Conservation (phyloP, 2,329 filamentous ascomycete genomes). For the Calonectria pauciramosa region DNA sequence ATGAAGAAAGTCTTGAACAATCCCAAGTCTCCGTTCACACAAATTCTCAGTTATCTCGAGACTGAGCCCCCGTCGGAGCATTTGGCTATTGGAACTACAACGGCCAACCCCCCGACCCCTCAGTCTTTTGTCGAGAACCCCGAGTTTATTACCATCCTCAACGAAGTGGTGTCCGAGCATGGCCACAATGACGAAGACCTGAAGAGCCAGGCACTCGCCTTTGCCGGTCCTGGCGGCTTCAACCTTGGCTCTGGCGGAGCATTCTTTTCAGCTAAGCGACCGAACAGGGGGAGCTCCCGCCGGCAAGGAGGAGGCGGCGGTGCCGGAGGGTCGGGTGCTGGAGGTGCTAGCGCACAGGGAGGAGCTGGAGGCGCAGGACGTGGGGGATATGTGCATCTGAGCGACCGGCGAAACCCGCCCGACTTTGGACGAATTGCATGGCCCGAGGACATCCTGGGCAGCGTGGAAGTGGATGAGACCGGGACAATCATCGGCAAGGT, state of each 20-base stretch:
- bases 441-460: slow-evolving; percentile 79
- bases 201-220: slow-evolving; percentile 69
- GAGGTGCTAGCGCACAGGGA: slow-evolving; percentile 72
- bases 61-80: slow-evolving; percentile 66
- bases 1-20: slow-evolving; percentile 71
- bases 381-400: slow-evolving; percentile 76
- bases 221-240: slow-evolving; percentile 70
- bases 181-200: slow-evolving; percentile 70
- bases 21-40: slow-evolving; percentile 57
- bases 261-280: slow-evolving; percentile 61
- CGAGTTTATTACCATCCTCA: slow-evolving; percentile 70
- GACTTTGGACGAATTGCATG: slow-evolving; percentile 78
- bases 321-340: slow-evolving; percentile 61
- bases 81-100: slow-evolving; percentile 72
- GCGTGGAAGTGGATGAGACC: slow-evolving; percentile 71
- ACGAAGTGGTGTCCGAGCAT: slow-evolving; percentile 68
- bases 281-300: slow-evolving; percentile 48
- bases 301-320: slow-evolving; percentile 56
- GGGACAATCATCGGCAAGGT: slow-evolving; percentile 71
- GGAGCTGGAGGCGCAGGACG: slow-evolving; percentile 71
- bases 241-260: slow-evolving; percentile 66
- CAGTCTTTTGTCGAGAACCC: slow-evolving; percentile 71
- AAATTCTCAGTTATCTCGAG: slow-evolving; percentile 72
- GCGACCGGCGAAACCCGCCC: slow-evolving; percentile 73
- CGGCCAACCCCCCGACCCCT: slow-evolving; percentile 71